phyloP scores from a whole-genome alignment of 495 filamentous ascomycete species.

The Aspergillus nidulans region DNA sequence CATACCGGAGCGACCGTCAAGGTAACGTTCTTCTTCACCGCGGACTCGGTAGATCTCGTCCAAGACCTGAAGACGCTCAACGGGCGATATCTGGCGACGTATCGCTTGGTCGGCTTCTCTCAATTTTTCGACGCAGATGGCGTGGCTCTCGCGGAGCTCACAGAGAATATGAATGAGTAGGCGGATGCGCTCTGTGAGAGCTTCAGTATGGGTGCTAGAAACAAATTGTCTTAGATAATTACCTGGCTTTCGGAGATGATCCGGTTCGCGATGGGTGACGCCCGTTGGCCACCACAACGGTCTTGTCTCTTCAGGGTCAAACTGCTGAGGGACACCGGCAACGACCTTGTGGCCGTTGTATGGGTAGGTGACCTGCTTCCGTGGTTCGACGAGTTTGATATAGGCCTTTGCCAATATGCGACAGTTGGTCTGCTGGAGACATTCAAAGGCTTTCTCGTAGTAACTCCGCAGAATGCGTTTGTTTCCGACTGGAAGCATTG shows the following conservation, averaged over 20 bases:
- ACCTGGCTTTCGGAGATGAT: constrained; percentile 73
- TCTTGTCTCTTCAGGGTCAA: constrained; percentile 39
- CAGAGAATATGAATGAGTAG: constrained; percentile 59
- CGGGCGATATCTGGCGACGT: constrained; percentile 36
- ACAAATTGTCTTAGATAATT: constrained; percentile 7
- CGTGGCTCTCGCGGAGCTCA: constrained; percentile 34
- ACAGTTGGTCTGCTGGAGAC: constrained; percentile 68
- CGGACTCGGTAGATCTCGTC: constrained; percentile 65
- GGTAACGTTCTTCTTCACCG: constrained; percentile 55
- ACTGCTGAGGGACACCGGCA: constrained; percentile 29
- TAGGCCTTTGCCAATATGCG: constrained; percentile 67
- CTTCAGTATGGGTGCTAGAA: neutral
- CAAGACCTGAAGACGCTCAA: constrained; percentile 40
- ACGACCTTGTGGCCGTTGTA: constrained; percentile 59
- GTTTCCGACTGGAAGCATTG: constrained; percentile 51
- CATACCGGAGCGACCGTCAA: constrained; percentile 53
- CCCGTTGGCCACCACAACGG: constrained; percentile 76
- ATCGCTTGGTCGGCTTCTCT: constrained; percentile 41
- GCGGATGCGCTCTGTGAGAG: constrained; percentile 50
- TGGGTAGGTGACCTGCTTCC: constrained; percentile 77
- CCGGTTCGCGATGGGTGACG: constrained; percentile 69
- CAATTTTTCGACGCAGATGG: constrained; percentile 31
- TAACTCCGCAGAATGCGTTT: constrained; percentile 50
- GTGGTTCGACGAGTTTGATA: constrained; percentile 75
- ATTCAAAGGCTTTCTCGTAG: constrained; percentile 59